These are phyloP conservation scores for Aspergillus kassunensis DNA, from an alignment of 495 filamentous ascomycete species.

Conservation along the genomic window DNA sequence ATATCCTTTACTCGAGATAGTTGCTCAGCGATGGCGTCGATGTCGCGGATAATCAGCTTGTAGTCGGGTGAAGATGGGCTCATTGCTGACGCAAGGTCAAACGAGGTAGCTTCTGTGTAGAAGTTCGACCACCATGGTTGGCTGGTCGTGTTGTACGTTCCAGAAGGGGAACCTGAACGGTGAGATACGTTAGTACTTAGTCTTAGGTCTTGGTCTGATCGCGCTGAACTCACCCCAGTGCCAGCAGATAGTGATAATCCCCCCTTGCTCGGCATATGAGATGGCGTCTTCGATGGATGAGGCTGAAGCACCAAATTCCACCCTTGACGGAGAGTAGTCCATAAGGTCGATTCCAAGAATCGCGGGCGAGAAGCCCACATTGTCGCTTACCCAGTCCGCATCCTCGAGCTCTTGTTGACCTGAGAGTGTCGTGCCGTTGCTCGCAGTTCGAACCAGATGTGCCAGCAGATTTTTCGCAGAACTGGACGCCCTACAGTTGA, in stretches of 20 bases:
- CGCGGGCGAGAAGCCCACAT: neutral
- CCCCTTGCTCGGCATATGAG: neutral
- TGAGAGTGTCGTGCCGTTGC: neutral
- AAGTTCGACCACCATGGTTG: constrained; percentile 5
- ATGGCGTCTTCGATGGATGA: constrained; percentile 3
- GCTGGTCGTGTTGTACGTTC: neutral
- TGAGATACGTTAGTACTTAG: neutral
- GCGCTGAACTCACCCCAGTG: constrained; percentile 1
- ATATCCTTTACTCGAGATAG: constrained; percentile 2
- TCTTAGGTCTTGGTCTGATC: neutral
- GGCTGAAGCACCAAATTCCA: neutral
- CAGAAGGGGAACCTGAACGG: neutral
- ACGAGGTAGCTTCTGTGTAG: constrained; percentile 10
- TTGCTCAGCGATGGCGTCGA: constrained; percentile 8
- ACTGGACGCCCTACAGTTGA: neutral
- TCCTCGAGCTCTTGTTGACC: constrained; percentile 7
- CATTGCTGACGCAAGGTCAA: neutral
- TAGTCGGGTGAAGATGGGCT: neutral
- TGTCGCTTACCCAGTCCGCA: neutral
- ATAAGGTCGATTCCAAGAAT: constrained; percentile 8
- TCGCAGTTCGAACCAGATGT: neutral
- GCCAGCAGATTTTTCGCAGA: neutral
- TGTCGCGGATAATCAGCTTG: constrained; percentile 5
- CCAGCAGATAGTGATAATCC: constrained; percentile 7
- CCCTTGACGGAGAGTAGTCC: constrained; percentile 6